Base-by-base conservation (phyloP, 768 basidiomycete genomes). In the Amyloporia xantha region DNA sequence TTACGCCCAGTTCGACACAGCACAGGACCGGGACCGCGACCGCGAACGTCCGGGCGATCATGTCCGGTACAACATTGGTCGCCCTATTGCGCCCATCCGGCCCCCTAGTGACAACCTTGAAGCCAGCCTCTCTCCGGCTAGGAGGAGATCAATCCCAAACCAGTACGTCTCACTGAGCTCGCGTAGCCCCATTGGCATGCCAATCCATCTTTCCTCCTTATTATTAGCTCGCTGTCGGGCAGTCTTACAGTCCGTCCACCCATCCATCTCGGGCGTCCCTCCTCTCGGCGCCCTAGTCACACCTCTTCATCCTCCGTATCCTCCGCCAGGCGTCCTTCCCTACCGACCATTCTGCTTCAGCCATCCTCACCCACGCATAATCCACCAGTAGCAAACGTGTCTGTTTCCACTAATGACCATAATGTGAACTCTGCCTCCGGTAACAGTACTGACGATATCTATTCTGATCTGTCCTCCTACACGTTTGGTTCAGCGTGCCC, bases 391-490 rank as follows among this genome's bases (percentile, higher is more conserved):
- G 57, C 41, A 10, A 15, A 15, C 15, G 33, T 51, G 54, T 13
- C 11, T 25, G 39, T 33, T 11, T 20, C 41, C 30, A 15, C 41
- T 26, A 45, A 28, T 23, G 4, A 48, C 17, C 36, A 39, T 39
- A 25, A 7, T 33, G 30, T 28, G 44, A 42, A 44, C 41, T 42
- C 47, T 42, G 44, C 51, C 49, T 48, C 54, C 28, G 33, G 41
- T 21, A 39, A 52, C 35, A 44, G 41, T 33, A 37, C 51, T 23
- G 66, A 66, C 38, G 65, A 63, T 49, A 51, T 73, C 28, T 72
- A 76, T 57, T 67, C 69, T 2, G 61, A 61, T 46, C 64, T 75
- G 20, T 66, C 71, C 19, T 66, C 54, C 39, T 75, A 66, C 57
- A 71, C 71, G 5, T 75, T 75, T 51, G 74, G 75, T 26, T 64